Base-by-base conservation (phyloP, 805 yeast species). In the Pichia californica region DNA sequence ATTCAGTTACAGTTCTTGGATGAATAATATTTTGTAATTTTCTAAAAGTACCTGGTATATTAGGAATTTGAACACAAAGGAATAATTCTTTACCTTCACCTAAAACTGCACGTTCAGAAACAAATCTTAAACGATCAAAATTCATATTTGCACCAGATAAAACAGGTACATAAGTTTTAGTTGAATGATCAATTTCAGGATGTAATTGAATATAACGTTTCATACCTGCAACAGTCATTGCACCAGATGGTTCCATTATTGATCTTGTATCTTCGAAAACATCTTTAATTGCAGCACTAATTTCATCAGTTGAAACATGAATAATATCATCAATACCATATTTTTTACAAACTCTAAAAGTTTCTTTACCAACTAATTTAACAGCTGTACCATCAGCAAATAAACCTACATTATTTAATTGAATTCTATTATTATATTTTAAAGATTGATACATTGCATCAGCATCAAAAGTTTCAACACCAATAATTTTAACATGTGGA, bases 351-450 rank as follows among this genome's bases (percentile, higher is more conserved):
- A 91, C 73, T 56, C 93, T 73, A 71, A 87, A 93, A 11, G 96
- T 85, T 64, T 94, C 99, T 47, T 81, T 85, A 48, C 99, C 99
- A 19, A 88, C 71, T 21, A 81, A 62, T 58, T 81, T 85, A 34
- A 93, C 99, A 9, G 99, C 97, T 10, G 99, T 88, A 61, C 99
- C 99, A 63, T 93, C 99, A 19, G 99, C 99, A 66, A 93, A 93
- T 8, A 85, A 70, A n/a, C 99, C 99, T 3, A 89, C 98, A n/a
- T 73, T 68, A 20, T 70, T 63, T 40, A 94, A 70, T 3, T 69
- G 59, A 11, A 74, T 78, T 51, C 83, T 73, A 44, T 78, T 64
- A 15, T 78, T 73, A 15, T 63, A 58, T 46, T 77, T 58, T 48
- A 88, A 61, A 9, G 95, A 83, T 55, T 79, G 84, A 55, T 79